These are phyloP conservation scores for Aspergillus ochraceus DNA, from an alignment of 2,329 filamentous ascomycete genomes.

Conservation along the genomic window DNA sequence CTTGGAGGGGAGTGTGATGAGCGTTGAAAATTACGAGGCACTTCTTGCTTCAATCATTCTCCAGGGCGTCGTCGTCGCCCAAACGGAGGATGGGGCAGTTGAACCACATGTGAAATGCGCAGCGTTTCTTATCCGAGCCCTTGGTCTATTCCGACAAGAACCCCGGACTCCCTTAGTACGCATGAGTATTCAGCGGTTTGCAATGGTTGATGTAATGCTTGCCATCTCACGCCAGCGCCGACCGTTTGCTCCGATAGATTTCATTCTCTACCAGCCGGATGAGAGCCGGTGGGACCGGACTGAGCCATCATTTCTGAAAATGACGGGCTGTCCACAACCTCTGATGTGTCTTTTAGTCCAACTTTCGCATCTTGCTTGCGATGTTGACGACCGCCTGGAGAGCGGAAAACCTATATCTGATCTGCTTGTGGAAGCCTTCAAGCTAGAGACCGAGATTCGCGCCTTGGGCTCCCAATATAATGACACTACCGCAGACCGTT, in stretches of 20 bases:
- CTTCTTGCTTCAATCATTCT: neutral
- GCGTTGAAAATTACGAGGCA: neutral
- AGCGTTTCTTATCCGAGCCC: neutral
- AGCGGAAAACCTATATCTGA: neutral
- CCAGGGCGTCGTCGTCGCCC: neutral
- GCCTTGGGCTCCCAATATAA: neutral
- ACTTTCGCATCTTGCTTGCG: neutral
- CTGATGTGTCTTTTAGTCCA: neutral
- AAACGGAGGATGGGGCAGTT: neutral
- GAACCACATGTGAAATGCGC: neutral
- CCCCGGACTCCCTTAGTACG: neutral
- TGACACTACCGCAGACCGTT: too few relatives aligned
- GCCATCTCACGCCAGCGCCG: neutral
- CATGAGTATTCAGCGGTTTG: neutral
- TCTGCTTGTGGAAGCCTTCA: neutral
- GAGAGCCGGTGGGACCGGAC: neutral
- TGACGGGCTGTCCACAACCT: neutral
- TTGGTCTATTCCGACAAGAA: neutral
- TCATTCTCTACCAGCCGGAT: neutral
- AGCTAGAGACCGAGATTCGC: neutral
- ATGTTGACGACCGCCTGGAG: neutral
- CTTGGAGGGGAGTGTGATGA: too few relatives aligned
- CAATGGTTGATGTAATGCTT: neutral
- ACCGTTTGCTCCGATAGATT: neutral
- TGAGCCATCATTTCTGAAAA: neutral